Evolutionary conservation across 1,139 yeast genomes (phyloP), one percentile per base, ranked within the genome.

Genomic region (Barnettozyma hawaiiensis): DNA sequence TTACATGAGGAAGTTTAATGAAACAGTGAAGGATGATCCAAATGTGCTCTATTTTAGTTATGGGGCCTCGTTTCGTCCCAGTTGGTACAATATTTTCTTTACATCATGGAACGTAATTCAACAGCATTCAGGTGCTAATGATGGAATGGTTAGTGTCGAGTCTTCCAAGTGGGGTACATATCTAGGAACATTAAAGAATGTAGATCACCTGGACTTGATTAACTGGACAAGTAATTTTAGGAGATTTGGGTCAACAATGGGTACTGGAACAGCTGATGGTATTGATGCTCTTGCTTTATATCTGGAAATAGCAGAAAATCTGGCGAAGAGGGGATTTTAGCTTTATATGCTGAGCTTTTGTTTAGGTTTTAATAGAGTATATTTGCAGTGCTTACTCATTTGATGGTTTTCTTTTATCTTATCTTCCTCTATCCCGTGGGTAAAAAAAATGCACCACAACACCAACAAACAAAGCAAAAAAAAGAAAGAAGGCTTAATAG

Each of bases 131-230:
- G 75, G 76, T 10, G 81, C 76, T 27, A 89, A 86, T 59, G 97
- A 89, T 64, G 97, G 97, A 0, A 62, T 89, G 64, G 95, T 89
- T 2, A 81, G 92, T 48, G 84, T 86, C 1, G 68, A 70, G 32
- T 84, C 95, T 47, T 70, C 95, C 2, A 75, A 74, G 55, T 89
- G 96, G 96, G 97, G 96, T 0, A 65, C 75, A 33, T 86, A 85
- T 59, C 57, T 81, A 51, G 97, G 96, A 0, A 84, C 94, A 0
- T 61, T 89, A 34, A 78, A 78, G 35, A 73, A 80, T 49, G 89
- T 85, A 4, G 96, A 89, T 60, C 97, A 89, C 62, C 66, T 86
- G 50, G 96, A 89, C 59, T 67, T 87, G 45, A 85, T 87, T 35
- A 87, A 87, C 54, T 85, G 94, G 94, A 75, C 83, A 39, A 83